These are phyloP conservation scores for Macadamia tetraphylla DNA, from an alignment of 164 flowering plant species.

Conservation along the genomic window DNA sequence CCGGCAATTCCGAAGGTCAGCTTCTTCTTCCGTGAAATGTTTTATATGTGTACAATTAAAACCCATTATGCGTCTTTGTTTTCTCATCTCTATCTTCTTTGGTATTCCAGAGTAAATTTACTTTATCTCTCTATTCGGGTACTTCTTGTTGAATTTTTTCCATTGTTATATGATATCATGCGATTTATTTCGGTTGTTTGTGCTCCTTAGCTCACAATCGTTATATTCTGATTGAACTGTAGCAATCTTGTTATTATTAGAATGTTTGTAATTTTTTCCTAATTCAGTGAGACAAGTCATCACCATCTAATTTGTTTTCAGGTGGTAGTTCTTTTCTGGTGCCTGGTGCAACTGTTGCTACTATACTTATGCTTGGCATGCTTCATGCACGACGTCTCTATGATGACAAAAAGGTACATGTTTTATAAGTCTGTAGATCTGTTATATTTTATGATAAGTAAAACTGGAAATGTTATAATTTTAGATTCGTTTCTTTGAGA, in stretches of 20 bases:
- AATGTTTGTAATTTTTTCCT: too few species aligned
- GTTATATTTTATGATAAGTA: too few species aligned
- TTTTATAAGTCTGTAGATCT: background rate
- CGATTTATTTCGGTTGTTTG: too few species aligned
- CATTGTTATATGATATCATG: too few species aligned
- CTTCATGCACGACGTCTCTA: conserved; percentile 90
- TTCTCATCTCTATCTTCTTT: background rate
- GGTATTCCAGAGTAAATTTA: background rate
- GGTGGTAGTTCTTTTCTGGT: conserved; percentile 65
- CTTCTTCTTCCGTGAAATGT: conserved; percentile 1
- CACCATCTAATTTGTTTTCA: conserved; percentile 8
- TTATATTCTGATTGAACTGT: too few species aligned
- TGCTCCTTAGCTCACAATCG: too few species aligned
- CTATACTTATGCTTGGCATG: conserved; percentile 86
- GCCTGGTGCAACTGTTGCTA: conserved; percentile 93
- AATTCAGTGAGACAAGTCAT: background rate
- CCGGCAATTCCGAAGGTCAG: conserved; percentile 41
- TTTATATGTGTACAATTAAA: background rate
- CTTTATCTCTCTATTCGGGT: background rate
- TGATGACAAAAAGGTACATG: conserved; percentile 70
- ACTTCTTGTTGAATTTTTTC: background rate
- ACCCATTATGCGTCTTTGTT: background rate
- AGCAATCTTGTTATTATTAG: too few species aligned
- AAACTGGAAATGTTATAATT: too few species aligned
- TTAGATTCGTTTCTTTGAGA: too few species aligned